phyloP scores from a whole-genome alignment of 73 alveolate genomes.

The Breviolum minutum region DNA sequence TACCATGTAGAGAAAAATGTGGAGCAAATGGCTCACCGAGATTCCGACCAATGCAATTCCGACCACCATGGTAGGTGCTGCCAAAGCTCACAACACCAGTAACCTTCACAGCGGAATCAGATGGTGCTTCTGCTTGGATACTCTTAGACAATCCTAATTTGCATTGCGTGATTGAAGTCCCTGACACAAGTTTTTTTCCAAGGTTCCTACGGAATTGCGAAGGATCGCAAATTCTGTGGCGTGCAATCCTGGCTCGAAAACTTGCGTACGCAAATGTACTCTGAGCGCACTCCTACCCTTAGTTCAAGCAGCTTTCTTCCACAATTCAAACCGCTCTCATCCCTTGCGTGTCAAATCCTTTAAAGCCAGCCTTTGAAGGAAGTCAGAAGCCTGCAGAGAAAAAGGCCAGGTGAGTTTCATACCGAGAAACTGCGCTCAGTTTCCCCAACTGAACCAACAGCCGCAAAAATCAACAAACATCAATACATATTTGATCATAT shows the following conservation, averaged over 20 bases:
- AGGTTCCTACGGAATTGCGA: conserved; percentile 23
- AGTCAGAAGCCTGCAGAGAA: not conserved
- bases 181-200: not conserved
- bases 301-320: too few species aligned
- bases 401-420: not conserved
- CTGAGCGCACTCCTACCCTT: too few species aligned
- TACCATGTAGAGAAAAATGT: too few species aligned
- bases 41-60: conserved; percentile 36
- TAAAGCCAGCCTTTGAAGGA: conserved; percentile 31
- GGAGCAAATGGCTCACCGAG: not conserved
- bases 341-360: too few species aligned
- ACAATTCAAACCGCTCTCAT: too few species aligned
- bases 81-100: conserved; percentile 72
- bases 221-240: conserved; percentile 70
- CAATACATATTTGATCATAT: not conserved
- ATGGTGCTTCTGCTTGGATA: too few species aligned
- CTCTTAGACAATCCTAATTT: not conserved
- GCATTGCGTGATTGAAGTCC: too few species aligned
- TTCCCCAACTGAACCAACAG: not conserved
- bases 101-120: not conserved
- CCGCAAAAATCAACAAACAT: not conserved
- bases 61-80: conserved; percentile 73
- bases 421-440: not conserved
- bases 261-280: not conserved
- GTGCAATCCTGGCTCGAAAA: conserved; percentile 32